Percentiles rank a stretch among this genome's conserved stretches.
Conservation (phyloP, 257 asterid species). For the Nicotiana otophora region DNA sequence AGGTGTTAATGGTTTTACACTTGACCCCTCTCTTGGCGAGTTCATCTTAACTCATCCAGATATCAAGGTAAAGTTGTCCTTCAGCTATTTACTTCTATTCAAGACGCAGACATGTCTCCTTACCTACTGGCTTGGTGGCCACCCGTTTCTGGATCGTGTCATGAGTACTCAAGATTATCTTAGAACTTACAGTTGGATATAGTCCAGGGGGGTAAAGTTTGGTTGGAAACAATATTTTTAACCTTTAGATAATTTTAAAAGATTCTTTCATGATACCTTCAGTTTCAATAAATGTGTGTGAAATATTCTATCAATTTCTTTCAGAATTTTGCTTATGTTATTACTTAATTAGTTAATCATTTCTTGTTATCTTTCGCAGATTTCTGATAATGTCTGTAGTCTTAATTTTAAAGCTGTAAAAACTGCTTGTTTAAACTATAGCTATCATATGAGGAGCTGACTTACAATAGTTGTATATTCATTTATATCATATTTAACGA, state of each 20-base stretch:
- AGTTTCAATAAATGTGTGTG: no score
- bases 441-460: neutral
- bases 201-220: neutral
- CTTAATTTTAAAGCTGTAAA: neutral
- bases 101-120: neutral
- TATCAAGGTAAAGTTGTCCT: constrained; percentile 50
- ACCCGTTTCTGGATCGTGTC: neutral
- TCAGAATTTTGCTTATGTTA: neutral
- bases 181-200: neutral
- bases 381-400: neutral
- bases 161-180: neutral
- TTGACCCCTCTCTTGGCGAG: constrained; percentile 97
- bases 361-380: neutral
- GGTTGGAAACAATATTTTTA: neutral
- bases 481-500: neutral
- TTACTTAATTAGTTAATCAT: neutral
- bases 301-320: no score
- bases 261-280: neutral
- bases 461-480: neutral
- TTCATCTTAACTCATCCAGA: constrained; percentile 95
- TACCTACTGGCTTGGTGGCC: neutral
- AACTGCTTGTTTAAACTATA: neutral
- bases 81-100: neutral
- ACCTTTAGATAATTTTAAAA: neutral
- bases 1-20: constrained; percentile 96